phyloP scores from a whole-genome alignment of 768 basidiomycete genomes.

The Mycena haematopus region DNA sequence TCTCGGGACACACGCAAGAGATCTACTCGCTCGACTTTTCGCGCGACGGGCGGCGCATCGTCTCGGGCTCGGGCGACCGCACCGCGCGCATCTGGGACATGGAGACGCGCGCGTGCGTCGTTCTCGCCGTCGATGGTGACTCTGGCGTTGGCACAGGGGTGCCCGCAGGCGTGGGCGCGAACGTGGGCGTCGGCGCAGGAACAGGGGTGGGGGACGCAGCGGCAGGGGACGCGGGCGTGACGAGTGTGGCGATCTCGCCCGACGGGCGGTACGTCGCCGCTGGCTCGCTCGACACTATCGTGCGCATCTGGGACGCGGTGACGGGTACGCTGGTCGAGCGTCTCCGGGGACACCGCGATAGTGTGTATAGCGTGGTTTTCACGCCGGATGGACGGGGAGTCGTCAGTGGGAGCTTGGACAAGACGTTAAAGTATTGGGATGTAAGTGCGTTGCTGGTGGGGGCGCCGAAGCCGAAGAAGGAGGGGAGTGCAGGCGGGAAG shows the following conservation, averaged over 20 bases:
- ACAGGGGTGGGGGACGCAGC: slow-evolving; percentile 26
- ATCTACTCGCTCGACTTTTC: slow-evolving; percentile 94
- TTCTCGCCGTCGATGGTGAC: slow-evolving; percentile 33
- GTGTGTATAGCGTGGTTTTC: slow-evolving; percentile 90
- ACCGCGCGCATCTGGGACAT: slow-evolving; percentile 43
- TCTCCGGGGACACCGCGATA: slow-evolving; percentile 80
- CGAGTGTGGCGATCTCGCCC: slow-evolving; percentile 66
- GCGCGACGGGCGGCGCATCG: slow-evolving; percentile 73
- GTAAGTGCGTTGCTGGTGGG: slow-evolving; percentile 71
- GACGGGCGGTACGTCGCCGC: slow-evolving; percentile 61
- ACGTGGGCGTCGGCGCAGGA: slow-evolving; percentile 16
- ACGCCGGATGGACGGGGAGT: slow-evolving; percentile 91
- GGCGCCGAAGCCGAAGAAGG: slow-evolving; percentile 51
- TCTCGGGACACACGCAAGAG: slow-evolving; percentile 88
- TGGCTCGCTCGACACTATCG: slow-evolving; percentile 57
- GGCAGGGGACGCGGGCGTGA: slow-evolving; percentile 57
- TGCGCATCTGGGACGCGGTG: slow-evolving; percentile 70
- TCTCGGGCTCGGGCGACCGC: slow-evolving; percentile 75
- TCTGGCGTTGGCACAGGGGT: background rate
- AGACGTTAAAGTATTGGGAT: slow-evolving; percentile 90
- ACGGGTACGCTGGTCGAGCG: slow-evolving; percentile 71
- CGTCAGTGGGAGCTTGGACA: slow-evolving; percentile 91
- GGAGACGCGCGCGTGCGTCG: slow-evolving; percentile 24
- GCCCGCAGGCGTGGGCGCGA: no score
- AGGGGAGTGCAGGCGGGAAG: slow-evolving; percentile 51